Evolutionary conservation across 192 early-diverging fungal species (phyloP).

Genomic region (Gigaspora rosea): DNA sequence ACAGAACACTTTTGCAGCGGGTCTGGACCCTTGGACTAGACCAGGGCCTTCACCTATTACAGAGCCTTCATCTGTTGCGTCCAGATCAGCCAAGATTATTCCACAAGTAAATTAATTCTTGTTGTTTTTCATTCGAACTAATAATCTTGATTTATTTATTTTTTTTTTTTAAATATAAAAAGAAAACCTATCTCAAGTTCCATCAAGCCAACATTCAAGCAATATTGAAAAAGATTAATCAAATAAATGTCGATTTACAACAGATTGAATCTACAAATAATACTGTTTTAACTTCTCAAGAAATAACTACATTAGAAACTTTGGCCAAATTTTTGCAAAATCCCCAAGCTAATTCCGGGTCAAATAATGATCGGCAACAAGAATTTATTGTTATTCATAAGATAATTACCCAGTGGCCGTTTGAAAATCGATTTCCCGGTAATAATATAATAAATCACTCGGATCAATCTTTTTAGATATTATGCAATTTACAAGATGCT

Average conservation of each 20-base stretch:
- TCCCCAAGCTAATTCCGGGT: conserved; percentile 28
- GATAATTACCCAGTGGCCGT: conserved; percentile 70
- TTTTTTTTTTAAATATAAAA: conserved; percentile 2
- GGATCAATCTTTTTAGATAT: background rate
- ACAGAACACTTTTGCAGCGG: conserved; percentile 28
- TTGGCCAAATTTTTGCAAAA: conserved; percentile 47
- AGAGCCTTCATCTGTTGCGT: conserved; percentile 18
- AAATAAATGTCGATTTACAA: conserved; percentile 64
- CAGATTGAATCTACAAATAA: conserved; percentile 10
- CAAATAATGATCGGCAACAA: conserved; percentile 17
- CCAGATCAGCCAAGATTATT: conserved; percentile 30
- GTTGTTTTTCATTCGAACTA: background rate
- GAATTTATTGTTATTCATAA: conserved; percentile 52
- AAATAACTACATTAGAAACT: conserved; percentile 35
- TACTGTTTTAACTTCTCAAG: conserved; percentile 20
- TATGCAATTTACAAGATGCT: background rate
- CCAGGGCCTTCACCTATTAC: conserved; percentile 41
- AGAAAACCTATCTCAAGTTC: conserved; percentile 63
- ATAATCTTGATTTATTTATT: background rate
- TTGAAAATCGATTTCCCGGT: conserved; percentile 70
- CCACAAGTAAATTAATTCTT: conserved; percentile 22
- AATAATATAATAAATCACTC: background rate
- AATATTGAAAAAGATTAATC: conserved; percentile 73
- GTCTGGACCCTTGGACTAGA: conserved; percentile 27
- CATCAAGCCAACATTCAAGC: conserved; percentile 67